Base-by-base conservation (phyloP, 148 eudicot species). In the Polygonum maritimum region DNA sequence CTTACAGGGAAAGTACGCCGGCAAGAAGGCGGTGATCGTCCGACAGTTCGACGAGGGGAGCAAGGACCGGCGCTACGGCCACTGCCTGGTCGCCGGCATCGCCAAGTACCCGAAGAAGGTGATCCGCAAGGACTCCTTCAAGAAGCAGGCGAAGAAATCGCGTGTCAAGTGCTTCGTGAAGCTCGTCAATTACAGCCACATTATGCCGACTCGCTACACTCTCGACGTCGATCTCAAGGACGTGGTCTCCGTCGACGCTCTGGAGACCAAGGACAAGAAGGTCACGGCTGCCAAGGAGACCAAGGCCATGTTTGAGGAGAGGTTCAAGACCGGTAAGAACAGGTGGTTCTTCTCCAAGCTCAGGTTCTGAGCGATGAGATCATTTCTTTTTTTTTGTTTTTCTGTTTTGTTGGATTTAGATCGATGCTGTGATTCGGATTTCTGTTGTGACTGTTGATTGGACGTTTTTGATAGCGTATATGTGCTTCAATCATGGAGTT, bases 271-370 rank as follows among this genome's bases (percentile, higher is more conserved):
- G 52, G 76, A 75, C 48, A 54, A 54, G 67, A 75, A 75, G 67
- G 76, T 75, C 12, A 31, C 76, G 4, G 76, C 76, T n/a, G 76
- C 76, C 7, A 75, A 75, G 67, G 47, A 54, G 45, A 38, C 76
- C 31, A 75, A 75, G 67, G 40, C 60, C 16, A 75, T 19, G 65
- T 75, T 75, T 31, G 76, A 75, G 48, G 76, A 75, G 62, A 75
- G 76, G 75, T 72, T 72, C 54, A 72, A 72, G 75, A 72, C 75
- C n/a, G 75, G 75, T 2, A 72, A 72, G 36, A 75, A 54, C 63
- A 75, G 76, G 76, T 75, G 76, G 76, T 75, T 75, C 76, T 75
- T 75, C 76, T 75, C 76, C 22, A 75, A 75, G 76, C 76, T 75
- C 76, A 75, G 76, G 76, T 75, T 75, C 40, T 75, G 38, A 72